These are phyloP conservation scores for Limnomonas spitsbergensis DNA, from an alignment of 139 green algal species.

Conservation along the genomic window DNA sequence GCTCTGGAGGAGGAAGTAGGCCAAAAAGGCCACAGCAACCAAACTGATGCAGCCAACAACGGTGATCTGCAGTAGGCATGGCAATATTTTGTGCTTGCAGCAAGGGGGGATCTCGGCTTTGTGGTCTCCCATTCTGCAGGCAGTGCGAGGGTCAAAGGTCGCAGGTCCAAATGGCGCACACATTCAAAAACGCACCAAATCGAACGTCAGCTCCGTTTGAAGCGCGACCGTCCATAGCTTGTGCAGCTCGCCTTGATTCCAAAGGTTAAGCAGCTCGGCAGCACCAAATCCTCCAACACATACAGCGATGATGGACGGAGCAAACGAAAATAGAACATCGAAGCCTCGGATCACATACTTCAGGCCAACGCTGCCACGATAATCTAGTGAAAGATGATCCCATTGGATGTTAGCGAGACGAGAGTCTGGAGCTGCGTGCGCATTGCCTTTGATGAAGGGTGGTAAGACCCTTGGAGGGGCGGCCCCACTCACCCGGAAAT, in stretches of 20 bases:
- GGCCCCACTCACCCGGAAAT: too few species aligned
- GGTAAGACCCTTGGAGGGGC: too few species aligned
- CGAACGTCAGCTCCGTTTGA: constrained; percentile 84
- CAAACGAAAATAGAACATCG: constrained; percentile 63
- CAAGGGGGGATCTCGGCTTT: not conserved
- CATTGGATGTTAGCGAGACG: too few species aligned
- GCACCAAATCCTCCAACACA: constrained; percentile 34
- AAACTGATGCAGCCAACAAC: constrained; percentile 61
- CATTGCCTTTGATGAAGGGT: too few species aligned
- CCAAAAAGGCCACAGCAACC: constrained; percentile 55
- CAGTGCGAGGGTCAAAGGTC: too few species aligned
- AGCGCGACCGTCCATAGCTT: constrained; percentile 61
- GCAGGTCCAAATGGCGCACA: not conserved
- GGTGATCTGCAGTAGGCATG: constrained; percentile 56
- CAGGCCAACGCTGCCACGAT: constrained; percentile 56
- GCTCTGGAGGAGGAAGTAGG: constrained; percentile 69
- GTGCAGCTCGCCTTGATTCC: constrained; percentile 68
- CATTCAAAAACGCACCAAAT: constrained; percentile 83
- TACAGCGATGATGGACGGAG: constrained; percentile 67
- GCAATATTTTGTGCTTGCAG: too few species aligned
- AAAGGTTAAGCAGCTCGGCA: constrained; percentile 72
- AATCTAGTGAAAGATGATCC: constrained; percentile 24
- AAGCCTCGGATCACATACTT: constrained; percentile 93
- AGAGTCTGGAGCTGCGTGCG: too few species aligned
- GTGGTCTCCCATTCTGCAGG: not conserved